phyloP scores from a whole-genome alignment of 768 basidiomycete genomes.

The Fomitopsis serialis region DNA sequence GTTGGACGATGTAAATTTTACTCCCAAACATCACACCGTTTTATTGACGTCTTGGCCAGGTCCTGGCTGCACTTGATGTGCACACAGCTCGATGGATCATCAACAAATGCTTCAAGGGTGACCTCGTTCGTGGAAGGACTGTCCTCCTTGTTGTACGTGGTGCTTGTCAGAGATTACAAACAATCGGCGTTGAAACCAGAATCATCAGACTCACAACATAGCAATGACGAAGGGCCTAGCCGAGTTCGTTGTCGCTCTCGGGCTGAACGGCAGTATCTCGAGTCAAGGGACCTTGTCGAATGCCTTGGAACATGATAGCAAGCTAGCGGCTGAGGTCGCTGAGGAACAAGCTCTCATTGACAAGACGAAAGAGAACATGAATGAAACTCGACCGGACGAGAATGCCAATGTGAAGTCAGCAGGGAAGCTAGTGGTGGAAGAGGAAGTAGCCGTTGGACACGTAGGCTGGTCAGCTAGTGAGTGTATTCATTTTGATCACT shows the following conservation, averaged over 20 bases:
- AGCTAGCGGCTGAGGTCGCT: slow-evolving; percentile 18
- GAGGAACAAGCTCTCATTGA: slow-evolving; percentile 11
- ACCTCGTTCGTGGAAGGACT: slow-evolving; percentile 42
- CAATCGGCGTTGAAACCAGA: slow-evolving; percentile 49
- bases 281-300: slow-evolving; percentile 45
- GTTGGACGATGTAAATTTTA: slow-evolving; percentile 55
- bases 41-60: slow-evolving; percentile 7
- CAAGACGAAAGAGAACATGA: slow-evolving; percentile 30
- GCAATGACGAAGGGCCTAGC: slow-evolving; percentile 47
- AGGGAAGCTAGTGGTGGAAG: slow-evolving; percentile 31
- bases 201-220: slow-evolving; percentile 42
- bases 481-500: slow-evolving; percentile 23
- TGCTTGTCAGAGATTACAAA: slow-evolving; percentile 35
- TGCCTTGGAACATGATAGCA: slow-evolving; percentile 35
- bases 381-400: slow-evolving; percentile 21
- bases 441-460: slow-evolving; percentile 33
- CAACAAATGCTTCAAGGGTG: slow-evolving; percentile 40
- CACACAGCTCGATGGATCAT: slow-evolving; percentile 46
- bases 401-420: slow-evolving; percentile 22
- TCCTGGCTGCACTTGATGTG: slow-evolving; percentile 45
- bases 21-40: background rate
- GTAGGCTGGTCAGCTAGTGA: slow-evolving; percentile 31
- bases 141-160: slow-evolving; percentile 41
- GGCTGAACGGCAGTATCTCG: slow-evolving; percentile 43
- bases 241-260: slow-evolving; percentile 48